Percentiles rank a stretch among this genome's conserved stretches.
Conservation (phyloP, 2,329 filamentous ascomycete species). For the Penicillium sp. region DNA sequence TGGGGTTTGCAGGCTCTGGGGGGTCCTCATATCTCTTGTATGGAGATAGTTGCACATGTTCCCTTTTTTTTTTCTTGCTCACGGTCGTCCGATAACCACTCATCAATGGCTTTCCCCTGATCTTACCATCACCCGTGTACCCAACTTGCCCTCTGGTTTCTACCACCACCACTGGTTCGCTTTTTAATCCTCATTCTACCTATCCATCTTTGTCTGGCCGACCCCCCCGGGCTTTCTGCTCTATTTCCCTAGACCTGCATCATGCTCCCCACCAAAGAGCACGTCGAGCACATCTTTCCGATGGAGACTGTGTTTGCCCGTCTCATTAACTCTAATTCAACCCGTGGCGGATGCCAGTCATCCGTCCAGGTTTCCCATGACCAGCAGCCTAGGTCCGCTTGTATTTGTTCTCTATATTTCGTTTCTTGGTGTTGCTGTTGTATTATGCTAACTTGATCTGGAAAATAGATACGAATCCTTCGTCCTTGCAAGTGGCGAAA, state of each 20-base stretch:
- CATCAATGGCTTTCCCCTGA: neutral
- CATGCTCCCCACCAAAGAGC: conserved; percentile 17
- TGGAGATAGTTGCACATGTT: neutral
- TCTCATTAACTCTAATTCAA: conserved; percentile 11
- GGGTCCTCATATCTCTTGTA: neutral
- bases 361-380: conserved; percentile 27
- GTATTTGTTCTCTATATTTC: neutral
- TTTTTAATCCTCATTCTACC: neutral
- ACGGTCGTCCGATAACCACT: neutral
- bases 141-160: neutral
- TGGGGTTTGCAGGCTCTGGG: neutral
- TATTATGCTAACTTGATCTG: conserved; percentile 18
- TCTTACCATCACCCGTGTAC: neutral
- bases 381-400: conserved; percentile 28
- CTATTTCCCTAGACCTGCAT: neutral
- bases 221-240: neutral
- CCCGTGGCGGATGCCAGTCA: conserved; percentile 27
- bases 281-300: conserved; percentile 25
- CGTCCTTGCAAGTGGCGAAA: conserved; percentile 83
- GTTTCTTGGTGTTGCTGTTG: neutral
- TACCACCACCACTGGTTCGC: neutral
- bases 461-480: conserved; percentile 85
- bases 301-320: conserved; percentile 27
- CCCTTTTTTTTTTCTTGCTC: neutral
- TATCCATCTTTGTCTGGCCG: neutral